Base-by-base conservation (phyloP, 1,284 basidiomycete genomes). In the Moesziomyces sp. region DNA sequence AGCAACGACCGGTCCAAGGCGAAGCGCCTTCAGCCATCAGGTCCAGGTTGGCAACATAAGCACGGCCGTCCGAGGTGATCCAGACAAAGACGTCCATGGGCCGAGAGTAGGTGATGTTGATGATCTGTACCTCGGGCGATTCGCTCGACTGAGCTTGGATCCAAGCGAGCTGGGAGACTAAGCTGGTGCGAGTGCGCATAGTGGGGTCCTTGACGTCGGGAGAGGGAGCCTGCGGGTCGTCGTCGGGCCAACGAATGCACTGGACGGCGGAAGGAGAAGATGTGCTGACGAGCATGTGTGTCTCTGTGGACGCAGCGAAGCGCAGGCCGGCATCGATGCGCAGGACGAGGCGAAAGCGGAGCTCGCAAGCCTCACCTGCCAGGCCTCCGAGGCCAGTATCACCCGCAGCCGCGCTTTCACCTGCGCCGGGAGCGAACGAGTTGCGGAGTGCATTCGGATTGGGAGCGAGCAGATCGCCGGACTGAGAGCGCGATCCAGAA, bases 61-160 rank as follows among this genome's bases (percentile, higher is more conserved):
- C 78, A 38, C 77, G 61, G 0, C 79, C 79, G 42, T 81, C 79
- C 5, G 72, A 74, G 3, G 77, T 73, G 57, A 82, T 33, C 80
- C 78, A 83, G 19, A 83, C 74, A 46, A 65, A 78, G 52, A 81
- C 59, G 51, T 76, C 75, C 68, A 80, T 84, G 14, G 77, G 76
- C 3, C 77, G 57, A 3, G 80, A 81, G 26, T 82, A 71, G 35
- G 66, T 58, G 24, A 79, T 59, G 13, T 64, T 35, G 10, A 18
- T 42, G 55, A 74, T 65, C 18, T 73, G 52, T 2, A 62, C 49
- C 9, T 24, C 49, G 19, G 46, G n/a, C 13, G 38, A 14, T 13
- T 14, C 19, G 19, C 9, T 44, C 5, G 55, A 52, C 24, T 26
- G 53, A 7, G 56, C 24, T 0, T 57, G 53, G 43, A 79, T 54